phyloP scores from a whole-genome alignment of 2,329 filamentous ascomycete species.

The Fusarium floridanum region DNA sequence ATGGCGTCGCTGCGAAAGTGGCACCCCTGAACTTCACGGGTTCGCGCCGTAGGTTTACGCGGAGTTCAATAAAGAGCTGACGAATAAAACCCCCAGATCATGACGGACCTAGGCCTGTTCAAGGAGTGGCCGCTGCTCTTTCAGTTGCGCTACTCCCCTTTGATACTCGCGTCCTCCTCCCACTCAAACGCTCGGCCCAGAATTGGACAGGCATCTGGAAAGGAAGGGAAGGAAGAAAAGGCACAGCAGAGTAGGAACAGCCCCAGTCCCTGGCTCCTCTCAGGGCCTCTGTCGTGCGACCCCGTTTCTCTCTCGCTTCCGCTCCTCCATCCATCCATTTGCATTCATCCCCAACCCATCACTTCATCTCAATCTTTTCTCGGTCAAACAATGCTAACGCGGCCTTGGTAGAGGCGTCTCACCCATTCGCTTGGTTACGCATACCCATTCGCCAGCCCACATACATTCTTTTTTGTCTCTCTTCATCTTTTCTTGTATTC shows the following conservation, averaged over 20 bases:
- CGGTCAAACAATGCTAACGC: conserved; percentile 38
- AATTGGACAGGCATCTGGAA: conserved; percentile 35
- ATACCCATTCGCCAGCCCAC: conserved; percentile 34
- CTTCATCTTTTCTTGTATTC: conserved; percentile 23
- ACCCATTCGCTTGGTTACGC: conserved; percentile 43
- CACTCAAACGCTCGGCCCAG: conserved; percentile 33
- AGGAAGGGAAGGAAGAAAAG: conserved; percentile 19
- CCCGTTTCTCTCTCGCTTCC: conserved; percentile 34
- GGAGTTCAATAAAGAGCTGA: conserved; percentile 19
- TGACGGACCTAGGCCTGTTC: conserved; percentile 29
- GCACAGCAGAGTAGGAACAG: conserved; percentile 19
- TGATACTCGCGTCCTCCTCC: conserved; percentile 24
- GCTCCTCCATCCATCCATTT: conserved; percentile 21
- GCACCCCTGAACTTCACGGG: conserved; percentile 30
- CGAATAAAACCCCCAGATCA: conserved; percentile 23
- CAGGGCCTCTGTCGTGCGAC: conserved; percentile 34
- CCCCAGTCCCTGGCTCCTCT: conserved; percentile 31
- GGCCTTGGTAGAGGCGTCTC: conserved; percentile 41
- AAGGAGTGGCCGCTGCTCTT: conserved; percentile 7
- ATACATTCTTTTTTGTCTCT: conserved; percentile 34
- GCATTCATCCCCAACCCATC: conserved; percentile 10
- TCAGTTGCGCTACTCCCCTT: conserved; percentile 33
- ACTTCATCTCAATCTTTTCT: conserved; percentile 36
- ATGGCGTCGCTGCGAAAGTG: conserved; percentile 13
- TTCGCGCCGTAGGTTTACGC: conserved; percentile 2